Percentiles rank a stretch among this genome's conserved stretches.
Conservation (phyloP, 1,139 yeast species). For the Yamadazyma sp. region DNA sequence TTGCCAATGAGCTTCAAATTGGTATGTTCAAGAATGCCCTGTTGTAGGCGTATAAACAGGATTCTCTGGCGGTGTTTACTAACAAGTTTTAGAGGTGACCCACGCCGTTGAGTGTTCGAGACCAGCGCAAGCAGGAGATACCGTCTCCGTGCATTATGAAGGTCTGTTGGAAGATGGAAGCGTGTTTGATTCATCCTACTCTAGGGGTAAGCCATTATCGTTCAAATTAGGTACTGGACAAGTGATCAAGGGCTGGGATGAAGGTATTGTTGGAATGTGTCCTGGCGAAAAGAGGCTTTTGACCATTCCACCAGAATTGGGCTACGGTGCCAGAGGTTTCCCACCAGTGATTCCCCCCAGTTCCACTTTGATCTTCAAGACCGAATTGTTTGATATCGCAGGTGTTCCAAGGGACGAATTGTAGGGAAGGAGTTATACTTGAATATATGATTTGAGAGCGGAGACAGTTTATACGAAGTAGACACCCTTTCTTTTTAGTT, state of each 20-base stretch:
- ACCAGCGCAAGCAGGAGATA: conserved; percentile 63
- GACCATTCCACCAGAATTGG: conserved; percentile 74
- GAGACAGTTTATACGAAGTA: too few relatives aligned
- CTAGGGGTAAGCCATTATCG: conserved; percentile 63
- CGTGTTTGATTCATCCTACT: conserved; percentile 71
- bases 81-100: conserved; percentile 17
- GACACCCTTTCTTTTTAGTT: too few relatives aligned
- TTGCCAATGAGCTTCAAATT: conserved; percentile 23
- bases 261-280: conserved; percentile 77
- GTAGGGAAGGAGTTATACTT: conserved; percentile 7
- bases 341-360: conserved; percentile 73
- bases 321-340: conserved; percentile 74
- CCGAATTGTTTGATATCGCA: conserved; percentile 55
- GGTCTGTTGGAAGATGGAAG: conserved; percentile 70
- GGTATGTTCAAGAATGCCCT: too few relatives aligned
- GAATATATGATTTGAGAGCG: background rate
- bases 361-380: conserved; percentile 61
- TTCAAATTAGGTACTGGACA: conserved; percentile 73
- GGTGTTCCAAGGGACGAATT: conserved; percentile 23
- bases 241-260: conserved; percentile 88
- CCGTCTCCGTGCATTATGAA: conserved; percentile 69
- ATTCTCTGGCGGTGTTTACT: conserved; percentile 6
- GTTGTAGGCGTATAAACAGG: too few relatives aligned
- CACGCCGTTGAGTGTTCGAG: conserved; percentile 54
- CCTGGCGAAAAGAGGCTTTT: conserved; percentile 81